phyloP scores from a whole-genome alignment of 1,284 basidiomycete genomes.

The Boletus sp. region DNA sequence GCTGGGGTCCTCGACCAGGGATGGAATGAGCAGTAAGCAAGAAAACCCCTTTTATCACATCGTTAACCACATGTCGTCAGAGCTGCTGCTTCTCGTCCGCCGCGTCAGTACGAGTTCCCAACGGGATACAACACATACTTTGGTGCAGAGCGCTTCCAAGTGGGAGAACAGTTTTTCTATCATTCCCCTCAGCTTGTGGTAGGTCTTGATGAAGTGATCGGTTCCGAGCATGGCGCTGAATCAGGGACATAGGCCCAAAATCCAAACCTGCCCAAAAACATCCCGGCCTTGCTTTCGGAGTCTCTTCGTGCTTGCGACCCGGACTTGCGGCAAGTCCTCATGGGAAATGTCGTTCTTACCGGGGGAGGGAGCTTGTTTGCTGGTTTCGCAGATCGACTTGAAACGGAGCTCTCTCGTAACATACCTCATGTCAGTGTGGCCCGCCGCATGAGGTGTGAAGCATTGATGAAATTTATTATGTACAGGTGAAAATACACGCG shows the following conservation, averaged over 20 bases:
- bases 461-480: conserved; percentile 9
- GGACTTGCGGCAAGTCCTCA: conserved; percentile 85
- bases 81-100: conserved; percentile 48
- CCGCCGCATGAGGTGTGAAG: not conserved
- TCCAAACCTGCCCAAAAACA: conserved; percentile 66
- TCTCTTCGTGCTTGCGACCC: conserved; percentile 85
- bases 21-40: conserved; percentile 81
- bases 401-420: conserved; percentile 71
- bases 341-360: conserved; percentile 92
- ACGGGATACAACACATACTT: conserved; percentile 90
- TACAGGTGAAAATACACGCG: conserved; percentile 79
- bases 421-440: conserved; percentile 70
- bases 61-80: conserved; percentile 33
- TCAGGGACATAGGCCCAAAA: conserved; percentile 49
- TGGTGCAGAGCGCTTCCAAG: conserved; percentile 75
- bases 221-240: conserved; percentile 8
- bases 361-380: conserved; percentile 87
- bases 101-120: conserved; percentile 89
- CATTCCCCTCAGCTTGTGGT: conserved; percentile 77
- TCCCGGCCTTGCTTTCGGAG: conserved; percentile 76
- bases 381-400: conserved; percentile 84
- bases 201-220: conserved; percentile 30
- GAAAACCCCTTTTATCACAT: not conserved
- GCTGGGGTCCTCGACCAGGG: conserved; percentile 80
- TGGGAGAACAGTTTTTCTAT: conserved; percentile 89